These are phyloP conservation scores for Monilinia laxa DNA, from an alignment of 2,329 filamentous ascomycete genomes.

Conservation along the genomic window DNA sequence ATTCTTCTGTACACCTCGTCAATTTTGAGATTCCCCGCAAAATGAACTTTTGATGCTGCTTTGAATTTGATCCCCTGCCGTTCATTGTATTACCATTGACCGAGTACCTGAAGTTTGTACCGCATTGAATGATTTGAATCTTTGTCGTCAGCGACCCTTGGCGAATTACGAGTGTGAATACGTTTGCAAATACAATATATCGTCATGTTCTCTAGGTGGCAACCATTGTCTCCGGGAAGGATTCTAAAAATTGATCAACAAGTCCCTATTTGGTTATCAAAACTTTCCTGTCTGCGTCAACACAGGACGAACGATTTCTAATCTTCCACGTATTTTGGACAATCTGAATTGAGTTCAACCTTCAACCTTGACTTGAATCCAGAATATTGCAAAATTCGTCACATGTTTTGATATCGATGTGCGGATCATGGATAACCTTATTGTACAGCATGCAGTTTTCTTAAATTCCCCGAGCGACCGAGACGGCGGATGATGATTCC, in stretches of 20 bases:
- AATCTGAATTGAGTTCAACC: constrained; percentile 3
- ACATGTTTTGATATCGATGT: constrained; percentile 7
- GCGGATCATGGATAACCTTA: neutral
- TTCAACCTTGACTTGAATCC: neutral
- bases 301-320: neutral
- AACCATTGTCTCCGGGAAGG: neutral
- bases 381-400: neutral
- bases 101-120: neutral
- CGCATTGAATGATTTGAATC: neutral
- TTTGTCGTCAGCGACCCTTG: constrained; percentile 11
- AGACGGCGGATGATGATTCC: neutral
- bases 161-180: constrained; percentile 7
- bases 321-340: neutral
- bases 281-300: neutral
- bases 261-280: neutral
- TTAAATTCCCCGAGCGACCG: neutral
- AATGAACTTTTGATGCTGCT: neutral
- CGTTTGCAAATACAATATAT: constrained; percentile 11
- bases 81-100: neutral
- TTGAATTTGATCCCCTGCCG: neutral
- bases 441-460: neutral
- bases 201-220: constrained; percentile 1
- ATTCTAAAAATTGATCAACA: neutral
- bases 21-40: neutral
- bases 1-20: too few species aligned